Base-by-base conservation (phyloP, 2,329 filamentous ascomycete species). In the Talaromyces atroroseus region DNA sequence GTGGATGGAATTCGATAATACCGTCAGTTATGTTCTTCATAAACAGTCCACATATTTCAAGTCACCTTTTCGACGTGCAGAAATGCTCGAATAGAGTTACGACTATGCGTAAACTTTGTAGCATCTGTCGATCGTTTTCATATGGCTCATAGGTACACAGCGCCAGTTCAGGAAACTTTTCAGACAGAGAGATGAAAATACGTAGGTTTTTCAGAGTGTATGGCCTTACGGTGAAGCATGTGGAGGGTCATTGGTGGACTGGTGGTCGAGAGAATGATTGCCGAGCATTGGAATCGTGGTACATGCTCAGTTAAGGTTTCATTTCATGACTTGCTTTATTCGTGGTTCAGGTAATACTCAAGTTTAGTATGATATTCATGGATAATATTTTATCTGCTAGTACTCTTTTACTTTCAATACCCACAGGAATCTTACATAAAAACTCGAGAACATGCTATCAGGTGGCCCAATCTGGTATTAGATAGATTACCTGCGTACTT, bases 111-210 rank as follows among this genome's bases (percentile, higher is more conserved):
- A 12, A 3, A 36, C 52, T 34, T 12, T 32, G 5, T 26, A 46
- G 20, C 54, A 56, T 36, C 54, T 49, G 2, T 18, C 54, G 2
- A 52, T 56, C 12, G 40, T 49, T 8, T 56, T 52, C 42, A 56
- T 56, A 49, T 56, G 54, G 54, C 54, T 56, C 6, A 47, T 56
- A 16, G 49, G 54, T 1, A 48, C 49, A 20, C 44, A 48, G 21
- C 54, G 54, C 16, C 16, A 26, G 20, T 56, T 56, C 24, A 45
- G 52, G 32, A 29, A 56, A 12, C 48, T 56, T 6, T 16, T 56
- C 3, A 38, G 10, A 11, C 20, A 21, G 18, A 44, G 32, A 4
- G 54, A 56, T 20, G 24, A 2, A 1, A 16, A 40, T n/a, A 49
- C 54, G 32, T 12, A 21, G 21, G 7, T 52, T 56, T 26, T 46